These are phyloP conservation scores for Pulveroboletus sp. DNA, from an alignment of 768 basidiomycete genomes.

Conservation along the genomic window DNA sequence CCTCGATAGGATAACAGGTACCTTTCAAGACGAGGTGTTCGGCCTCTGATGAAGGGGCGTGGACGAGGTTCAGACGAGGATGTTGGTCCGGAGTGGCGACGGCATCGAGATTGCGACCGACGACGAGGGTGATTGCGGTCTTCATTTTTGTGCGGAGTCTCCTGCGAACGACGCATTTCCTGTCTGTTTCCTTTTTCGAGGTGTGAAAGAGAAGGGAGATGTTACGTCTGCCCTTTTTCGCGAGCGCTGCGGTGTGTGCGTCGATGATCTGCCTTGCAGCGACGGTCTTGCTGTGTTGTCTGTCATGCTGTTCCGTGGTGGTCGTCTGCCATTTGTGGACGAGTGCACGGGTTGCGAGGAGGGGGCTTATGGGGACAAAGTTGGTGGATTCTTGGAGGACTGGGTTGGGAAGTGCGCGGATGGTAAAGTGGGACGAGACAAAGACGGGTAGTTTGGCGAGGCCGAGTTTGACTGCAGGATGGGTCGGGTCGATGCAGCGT, in stretches of 20 bases:
- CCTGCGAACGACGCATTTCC: conserved; percentile 19
- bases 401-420: conserved; percentile 24
- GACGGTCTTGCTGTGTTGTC: neutral
- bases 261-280: conserved; percentile 5
- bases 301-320: neutral
- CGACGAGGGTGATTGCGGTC: conserved; percentile 18
- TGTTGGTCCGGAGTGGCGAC: neutral
- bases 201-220: conserved; percentile 19
- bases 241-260: conserved; percentile 3
- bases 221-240: conserved; percentile 7
- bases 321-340: conserved; percentile 1
- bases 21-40: conserved; percentile 16
- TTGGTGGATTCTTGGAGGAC: conserved; percentile 12
- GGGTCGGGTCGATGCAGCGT: conserved; percentile 13
- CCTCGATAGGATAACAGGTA: neutral
- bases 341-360: conserved; percentile 13
- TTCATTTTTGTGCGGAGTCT: conserved; percentile 21
- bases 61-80: conserved; percentile 6
- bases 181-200: conserved; percentile 25
- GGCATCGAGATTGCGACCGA: conserved; percentile 14
- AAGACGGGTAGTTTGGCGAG: conserved; percentile 16
- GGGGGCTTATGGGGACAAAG: conserved; percentile 18
- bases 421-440: conserved; percentile 17
- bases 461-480: conserved; percentile 15
- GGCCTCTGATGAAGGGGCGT: neutral